Evolutionary conservation across 192 early-diverging fungal genomes (phyloP), one percentile per base, ranked within the genome.

Genomic region (Chytriomyces confervae): DNA sequence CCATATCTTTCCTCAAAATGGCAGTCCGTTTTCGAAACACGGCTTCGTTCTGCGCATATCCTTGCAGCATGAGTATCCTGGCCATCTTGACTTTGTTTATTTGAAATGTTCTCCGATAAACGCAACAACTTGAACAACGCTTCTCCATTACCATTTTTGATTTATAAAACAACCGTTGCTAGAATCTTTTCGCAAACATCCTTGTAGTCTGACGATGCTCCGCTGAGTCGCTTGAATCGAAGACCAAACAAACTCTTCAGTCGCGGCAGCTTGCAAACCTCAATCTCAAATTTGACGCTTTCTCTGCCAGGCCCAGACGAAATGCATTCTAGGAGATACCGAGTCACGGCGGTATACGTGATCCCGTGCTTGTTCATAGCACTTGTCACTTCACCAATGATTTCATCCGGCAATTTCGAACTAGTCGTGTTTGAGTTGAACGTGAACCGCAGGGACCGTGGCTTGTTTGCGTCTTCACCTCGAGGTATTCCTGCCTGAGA

Each of bases 111-210:
- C n/a, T 16, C 51, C 51, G 11, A 57, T n/a, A 16, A n/a, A 57
- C 10, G n/a, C n/a, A 16, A 57, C 51, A 57, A 57, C 10, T 10
- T 10, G n/a, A 57, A 57, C n/a, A 16, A 57, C 0, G n/a, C n/a
- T n/a, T 10, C 10, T n/a, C 10, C 51, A 57, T 16, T n/a, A n/a
- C 11, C n/a, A 16, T 57, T n/a, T 57, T 57, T 57, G 11, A 16
- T n/a, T 57, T 72, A 96, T 67, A 96, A 83, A 80, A 88, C 91
- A 36, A 97, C 81, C 63, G 89, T 87, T 66, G 84, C 88, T 47
- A 97, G 81, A 73, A 97, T 88, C 50, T 91, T 89, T 66, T 93
- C 93, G 79, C 96, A 96, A 70, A 96, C 87, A 48, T 95, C 92
- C 86, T 97, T 97, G 84, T 97, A 97, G 67, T 94, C 91, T 83